phyloP scores from a whole-genome alignment of 208 protist genomes.

The Trypanosoma theileri region DNA sequence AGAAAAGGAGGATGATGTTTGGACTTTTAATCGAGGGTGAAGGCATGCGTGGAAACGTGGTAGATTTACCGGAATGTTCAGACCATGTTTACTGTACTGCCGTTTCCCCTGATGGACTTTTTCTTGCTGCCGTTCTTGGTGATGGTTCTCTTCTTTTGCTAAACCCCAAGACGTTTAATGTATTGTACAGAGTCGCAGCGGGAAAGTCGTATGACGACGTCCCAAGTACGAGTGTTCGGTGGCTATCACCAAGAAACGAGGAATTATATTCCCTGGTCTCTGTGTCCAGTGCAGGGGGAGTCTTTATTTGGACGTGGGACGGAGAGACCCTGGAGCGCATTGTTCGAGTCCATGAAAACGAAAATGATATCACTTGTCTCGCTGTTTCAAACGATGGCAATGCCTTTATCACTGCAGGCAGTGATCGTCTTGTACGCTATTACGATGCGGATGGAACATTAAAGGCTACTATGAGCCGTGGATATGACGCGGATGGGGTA shows the following conservation, averaged over 20 bases:
- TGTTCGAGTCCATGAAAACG: slow-evolving; percentile 34
- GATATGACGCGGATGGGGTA: slow-evolving; percentile 38
- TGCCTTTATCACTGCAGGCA: slow-evolving; percentile 76
- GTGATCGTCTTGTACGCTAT: slow-evolving; percentile 76
- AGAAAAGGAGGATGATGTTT: slow-evolving; percentile 4
- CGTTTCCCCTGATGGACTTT: slow-evolving; percentile 53
- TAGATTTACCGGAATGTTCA: slow-evolving; percentile 26
- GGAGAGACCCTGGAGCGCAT: slow-evolving; percentile 26
- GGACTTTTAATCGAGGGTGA: neutral
- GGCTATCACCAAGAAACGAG: slow-evolving; percentile 33
- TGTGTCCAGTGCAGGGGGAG: slow-evolving; percentile 48
- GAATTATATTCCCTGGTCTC: slow-evolving; percentile 47
- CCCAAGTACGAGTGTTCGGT: slow-evolving; percentile 61
- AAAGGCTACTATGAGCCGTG: slow-evolving; percentile 34
- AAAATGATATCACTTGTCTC: slow-evolving; percentile 71
- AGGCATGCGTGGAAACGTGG: slow-evolving; percentile 2
- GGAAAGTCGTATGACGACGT: slow-evolving; percentile 42
- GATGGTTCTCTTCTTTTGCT: slow-evolving; percentile 57
- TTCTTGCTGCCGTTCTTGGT: slow-evolving; percentile 50
- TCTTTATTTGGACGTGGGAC: slow-evolving; percentile 72
- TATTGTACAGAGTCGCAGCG: slow-evolving; percentile 20
- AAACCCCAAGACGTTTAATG: slow-evolving; percentile 30
- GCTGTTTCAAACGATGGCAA: slow-evolving; percentile 58
- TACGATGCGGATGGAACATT: slow-evolving; percentile 59
- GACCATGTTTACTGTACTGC: slow-evolving; percentile 44